Conservation (phyloP, 2,329 filamentous ascomycete genomes). For the Phaeosphaeriaceae sp. region DNA sequence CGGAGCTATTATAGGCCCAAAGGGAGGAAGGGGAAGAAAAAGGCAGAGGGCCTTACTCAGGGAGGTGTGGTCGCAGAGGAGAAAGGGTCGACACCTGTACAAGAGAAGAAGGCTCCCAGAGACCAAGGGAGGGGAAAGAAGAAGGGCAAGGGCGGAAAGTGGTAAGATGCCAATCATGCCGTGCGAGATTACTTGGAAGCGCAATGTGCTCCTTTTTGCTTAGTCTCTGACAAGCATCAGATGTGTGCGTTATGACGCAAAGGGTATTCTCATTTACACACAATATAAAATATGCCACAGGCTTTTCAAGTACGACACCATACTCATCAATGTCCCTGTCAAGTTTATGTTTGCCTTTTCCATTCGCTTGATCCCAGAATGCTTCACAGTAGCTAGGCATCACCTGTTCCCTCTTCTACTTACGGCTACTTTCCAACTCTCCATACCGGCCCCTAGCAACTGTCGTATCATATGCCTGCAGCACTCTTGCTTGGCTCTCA, state of each 20-base stretch:
- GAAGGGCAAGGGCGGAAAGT: conserved; percentile 46
- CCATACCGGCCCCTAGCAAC: conserved; percentile 89
- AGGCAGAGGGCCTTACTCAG: conserved; percentile 73
- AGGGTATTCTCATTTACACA: too few species aligned
- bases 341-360: neutral
- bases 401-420: conserved; percentile 12
- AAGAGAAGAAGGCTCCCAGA: conserved; percentile 40
- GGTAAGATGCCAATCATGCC: conserved; percentile 7
- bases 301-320: neutral
- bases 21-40: conserved; percentile 90
- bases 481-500: conserved; percentile 90
- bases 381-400: neutral
- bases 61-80: conserved; percentile 81
- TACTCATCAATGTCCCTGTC: neutral
- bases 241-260: neutral
- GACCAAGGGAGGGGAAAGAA: conserved; percentile 45
- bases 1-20: conserved; percentile 88
- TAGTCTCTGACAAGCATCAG: neutral
- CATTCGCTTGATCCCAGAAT: neutral
- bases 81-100: conserved; percentile 39
- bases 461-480: conserved; percentile 98
- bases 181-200: neutral
- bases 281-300: too few species aligned
- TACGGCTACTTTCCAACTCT: conserved; percentile 78
- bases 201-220: neutral